Conservation (phyloP, 495 filamentous ascomycete genomes). For the Articulospora tetracladia region DNA sequence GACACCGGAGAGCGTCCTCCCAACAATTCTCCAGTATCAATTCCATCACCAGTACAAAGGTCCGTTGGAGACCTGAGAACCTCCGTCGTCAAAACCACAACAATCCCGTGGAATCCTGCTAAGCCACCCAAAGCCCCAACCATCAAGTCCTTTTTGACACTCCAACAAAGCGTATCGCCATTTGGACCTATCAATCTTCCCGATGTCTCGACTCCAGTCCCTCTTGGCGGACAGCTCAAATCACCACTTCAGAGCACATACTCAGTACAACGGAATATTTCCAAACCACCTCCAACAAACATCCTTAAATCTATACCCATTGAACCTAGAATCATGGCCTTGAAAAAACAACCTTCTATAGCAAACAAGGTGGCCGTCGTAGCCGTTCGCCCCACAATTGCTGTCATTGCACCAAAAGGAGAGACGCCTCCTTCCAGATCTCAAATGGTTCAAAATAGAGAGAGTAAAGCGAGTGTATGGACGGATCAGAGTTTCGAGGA, state of each 20-base stretch:
- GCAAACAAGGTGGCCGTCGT: not conserved
- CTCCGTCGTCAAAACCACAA: slow-evolving; percentile 16
- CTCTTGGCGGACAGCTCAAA: slow-evolving; percentile 21
- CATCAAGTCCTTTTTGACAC: slow-evolving; percentile 18
- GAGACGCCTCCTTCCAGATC: not conserved
- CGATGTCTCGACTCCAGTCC: slow-evolving; percentile 1
- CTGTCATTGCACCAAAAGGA: not conserved
- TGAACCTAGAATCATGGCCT: not conserved
- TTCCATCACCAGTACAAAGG: not conserved
- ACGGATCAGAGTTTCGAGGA: slow-evolving; percentile 20
- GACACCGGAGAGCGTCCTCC: not conserved
- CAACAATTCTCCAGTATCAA: not conserved
- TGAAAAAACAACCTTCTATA: not conserved
- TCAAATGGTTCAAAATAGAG: slow-evolving; percentile 3
- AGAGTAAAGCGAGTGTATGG: slow-evolving; percentile 22
- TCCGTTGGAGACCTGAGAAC: not conserved
- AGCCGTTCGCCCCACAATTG: not conserved
- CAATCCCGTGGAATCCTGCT: slow-evolving; percentile 21
- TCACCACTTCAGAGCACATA: slow-evolving; percentile 15
- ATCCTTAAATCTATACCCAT: not conserved
- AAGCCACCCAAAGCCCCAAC: slow-evolving; percentile 20
- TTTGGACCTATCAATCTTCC: slow-evolving; percentile 24
- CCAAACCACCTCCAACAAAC: not conserved
- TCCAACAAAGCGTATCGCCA: slow-evolving; percentile 23
- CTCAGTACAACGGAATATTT: not conserved